Evolutionary conservation across 208 protist genomes (phyloP).

Genomic region (Trypanosomatidae sp.): DNA sequence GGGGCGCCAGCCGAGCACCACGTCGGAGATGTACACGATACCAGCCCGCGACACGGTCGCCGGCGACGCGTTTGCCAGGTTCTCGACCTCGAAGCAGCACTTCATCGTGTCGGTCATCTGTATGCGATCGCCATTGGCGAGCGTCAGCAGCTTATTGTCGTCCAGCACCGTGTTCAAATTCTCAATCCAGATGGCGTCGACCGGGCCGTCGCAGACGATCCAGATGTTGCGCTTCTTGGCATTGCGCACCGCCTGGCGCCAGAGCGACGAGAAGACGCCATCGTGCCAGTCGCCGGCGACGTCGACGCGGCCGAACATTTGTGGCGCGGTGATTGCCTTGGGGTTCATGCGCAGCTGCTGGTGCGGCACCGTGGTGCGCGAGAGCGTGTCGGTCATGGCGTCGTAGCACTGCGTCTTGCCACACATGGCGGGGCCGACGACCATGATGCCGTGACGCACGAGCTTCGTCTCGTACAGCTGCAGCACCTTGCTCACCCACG

Average conservation of each 20-base stretch:
- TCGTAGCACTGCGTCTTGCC: conserved; percentile 93
- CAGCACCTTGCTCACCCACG: conserved; percentile 88
- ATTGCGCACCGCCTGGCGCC: conserved; percentile 78
- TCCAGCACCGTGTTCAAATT: conserved; percentile 99
- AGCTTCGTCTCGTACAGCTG: conserved; percentile 94
- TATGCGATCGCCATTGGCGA: conserved; percentile 96
- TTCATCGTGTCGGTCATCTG: conserved; percentile 95
- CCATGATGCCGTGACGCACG: conserved; percentile 93
- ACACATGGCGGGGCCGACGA: conserved; percentile 88
- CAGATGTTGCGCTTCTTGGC: conserved; percentile 90
- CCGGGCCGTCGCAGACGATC: conserved; percentile 97
- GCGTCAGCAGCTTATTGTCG: conserved; percentile 98
- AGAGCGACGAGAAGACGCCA: conserved; percentile 90
- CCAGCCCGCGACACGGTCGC: conserved; percentile 97
- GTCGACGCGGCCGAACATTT: conserved; percentile 95
- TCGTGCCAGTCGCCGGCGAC: conserved; percentile 93
- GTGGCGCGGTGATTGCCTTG: conserved; percentile 90
- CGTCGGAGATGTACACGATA: conserved; percentile 96
- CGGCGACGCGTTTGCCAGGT: conserved; percentile 98
- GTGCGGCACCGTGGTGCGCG: conserved; percentile 73
- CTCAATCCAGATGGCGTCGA: conserved; percentile 99
- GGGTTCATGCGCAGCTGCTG: conserved; percentile 92
- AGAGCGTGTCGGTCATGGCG: conserved; percentile 81
- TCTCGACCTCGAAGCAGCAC: conserved; percentile 96
- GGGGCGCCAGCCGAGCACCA: conserved; percentile 92